Conservation (phyloP, 345 rosid species). For the Dipteronia sinensis region DNA sequence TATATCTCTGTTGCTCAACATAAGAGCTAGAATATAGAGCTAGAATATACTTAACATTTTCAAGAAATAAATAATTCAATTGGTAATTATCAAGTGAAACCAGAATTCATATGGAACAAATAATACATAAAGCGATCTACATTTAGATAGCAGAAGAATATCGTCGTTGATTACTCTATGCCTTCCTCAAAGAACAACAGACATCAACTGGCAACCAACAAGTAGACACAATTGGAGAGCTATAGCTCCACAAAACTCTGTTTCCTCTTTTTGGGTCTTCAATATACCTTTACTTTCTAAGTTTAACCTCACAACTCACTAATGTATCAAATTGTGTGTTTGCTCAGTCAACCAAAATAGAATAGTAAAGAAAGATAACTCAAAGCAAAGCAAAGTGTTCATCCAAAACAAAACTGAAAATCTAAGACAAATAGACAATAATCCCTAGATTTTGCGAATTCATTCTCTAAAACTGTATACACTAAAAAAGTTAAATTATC, state of each 20-base stretch:
- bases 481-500: not conserved
- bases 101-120: not conserved
- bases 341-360: not conserved
- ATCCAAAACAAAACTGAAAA: not conserved
- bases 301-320: not conserved
- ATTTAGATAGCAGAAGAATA: not conserved
- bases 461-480: not conserved
- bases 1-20: not conserved
- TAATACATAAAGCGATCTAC: not conserved
- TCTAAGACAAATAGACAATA: not conserved
- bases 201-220: not conserved
- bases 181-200: not conserved
- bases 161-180: not conserved
- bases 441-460: not conserved
- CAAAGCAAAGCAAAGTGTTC: not conserved
- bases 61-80: not conserved
- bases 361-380: not conserved
- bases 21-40: not conserved
- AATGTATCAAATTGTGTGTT: not conserved
- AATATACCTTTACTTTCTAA: not conserved
- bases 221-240: too few species aligned
- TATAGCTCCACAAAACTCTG: not conserved
- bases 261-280: not conserved
- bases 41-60: not conserved
- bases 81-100: not conserved